Percentiles rank a stretch among this genome's conserved stretches.
Evolutionary conservation across 1,284 basidiomycete species (phyloP).

Genomic region (Austropuccinia psidii): DNA sequence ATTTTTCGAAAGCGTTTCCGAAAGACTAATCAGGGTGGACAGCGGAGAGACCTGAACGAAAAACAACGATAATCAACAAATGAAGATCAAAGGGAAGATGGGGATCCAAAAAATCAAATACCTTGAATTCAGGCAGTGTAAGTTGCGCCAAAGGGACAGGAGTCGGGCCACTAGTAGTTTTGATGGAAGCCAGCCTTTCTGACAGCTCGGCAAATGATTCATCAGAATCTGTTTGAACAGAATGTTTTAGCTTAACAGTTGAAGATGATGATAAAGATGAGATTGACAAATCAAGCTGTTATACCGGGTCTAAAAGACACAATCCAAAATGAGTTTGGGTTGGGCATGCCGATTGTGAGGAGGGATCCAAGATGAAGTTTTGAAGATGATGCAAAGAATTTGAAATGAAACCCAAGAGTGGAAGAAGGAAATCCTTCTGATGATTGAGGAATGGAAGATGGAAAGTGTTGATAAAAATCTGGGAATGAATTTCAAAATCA

Average conservation of each 20-base stretch:
- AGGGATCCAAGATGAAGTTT: too few species aligned
- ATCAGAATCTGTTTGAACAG: conserved; percentile 30
- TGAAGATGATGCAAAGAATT: too few species aligned
- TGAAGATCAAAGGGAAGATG: too few species aligned
- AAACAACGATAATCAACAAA: too few species aligned
- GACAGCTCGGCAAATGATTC: conserved; percentile 24
- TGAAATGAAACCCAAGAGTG: too few species aligned
- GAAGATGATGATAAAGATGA: background rate
- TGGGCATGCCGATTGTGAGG: too few species aligned
- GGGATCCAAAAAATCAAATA: background rate
- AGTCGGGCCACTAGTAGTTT: conserved; percentile 9
- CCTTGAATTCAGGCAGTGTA: conserved; percentile 34
- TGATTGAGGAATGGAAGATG: too few species aligned
- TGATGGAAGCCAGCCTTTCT: conserved; percentile 18
- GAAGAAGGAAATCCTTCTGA: too few species aligned
- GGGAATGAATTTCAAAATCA: too few species aligned
- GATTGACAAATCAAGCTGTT: background rate
- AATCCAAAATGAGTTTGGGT: conserved; percentile 35
- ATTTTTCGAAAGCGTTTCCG: conserved; percentile 85
- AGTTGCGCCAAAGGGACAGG: conserved; percentile 12
- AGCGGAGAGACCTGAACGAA: conserved; percentile 76
- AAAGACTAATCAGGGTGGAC: conserved; percentile 77
- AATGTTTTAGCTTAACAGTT: background rate
- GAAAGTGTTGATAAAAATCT: too few species aligned
- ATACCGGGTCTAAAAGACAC: conserved; percentile 35